Conservation (phyloP, 2,329 filamentous ascomycete species). For the Colletotrichum sp. region DNA sequence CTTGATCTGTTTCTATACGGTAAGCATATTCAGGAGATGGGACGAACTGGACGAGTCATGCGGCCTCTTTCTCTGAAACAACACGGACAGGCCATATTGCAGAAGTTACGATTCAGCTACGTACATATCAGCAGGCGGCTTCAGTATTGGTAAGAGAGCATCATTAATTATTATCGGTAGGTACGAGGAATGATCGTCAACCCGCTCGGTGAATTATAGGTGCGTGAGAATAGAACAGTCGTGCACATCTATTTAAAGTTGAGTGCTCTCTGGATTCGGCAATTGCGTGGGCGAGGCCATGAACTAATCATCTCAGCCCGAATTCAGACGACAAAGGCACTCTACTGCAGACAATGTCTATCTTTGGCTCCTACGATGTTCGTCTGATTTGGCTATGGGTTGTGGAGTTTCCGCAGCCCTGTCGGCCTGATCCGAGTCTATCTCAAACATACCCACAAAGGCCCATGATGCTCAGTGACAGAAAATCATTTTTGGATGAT, state of each 20-base stretch:
- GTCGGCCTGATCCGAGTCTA: slow-evolving; percentile 3
- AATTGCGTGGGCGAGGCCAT: background rate
- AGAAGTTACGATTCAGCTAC: background rate
- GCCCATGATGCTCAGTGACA: background rate
- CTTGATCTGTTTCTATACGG: no score
- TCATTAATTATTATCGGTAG: background rate
- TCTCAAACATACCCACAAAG: background rate
- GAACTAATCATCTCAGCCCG: background rate
- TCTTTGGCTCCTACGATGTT: background rate
- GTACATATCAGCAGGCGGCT: background rate
- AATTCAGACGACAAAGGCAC: background rate
- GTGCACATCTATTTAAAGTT: background rate
- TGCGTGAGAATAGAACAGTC: background rate
- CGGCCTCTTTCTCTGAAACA: background rate
- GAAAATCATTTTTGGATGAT: background rate
- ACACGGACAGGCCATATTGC: background rate
- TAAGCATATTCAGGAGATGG: background rate
- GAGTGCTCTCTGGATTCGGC: background rate
- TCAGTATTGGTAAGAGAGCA: background rate
- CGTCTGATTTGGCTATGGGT: background rate
- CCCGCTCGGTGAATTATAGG: background rate
- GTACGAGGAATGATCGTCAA: background rate
- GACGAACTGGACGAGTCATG: background rate
- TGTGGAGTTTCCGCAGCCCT: background rate
- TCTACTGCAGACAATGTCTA: background rate